Evolutionary conservation across 805 yeast genomes (phyloP).

Genomic region (Lipomyces yamanashiensis): DNA sequence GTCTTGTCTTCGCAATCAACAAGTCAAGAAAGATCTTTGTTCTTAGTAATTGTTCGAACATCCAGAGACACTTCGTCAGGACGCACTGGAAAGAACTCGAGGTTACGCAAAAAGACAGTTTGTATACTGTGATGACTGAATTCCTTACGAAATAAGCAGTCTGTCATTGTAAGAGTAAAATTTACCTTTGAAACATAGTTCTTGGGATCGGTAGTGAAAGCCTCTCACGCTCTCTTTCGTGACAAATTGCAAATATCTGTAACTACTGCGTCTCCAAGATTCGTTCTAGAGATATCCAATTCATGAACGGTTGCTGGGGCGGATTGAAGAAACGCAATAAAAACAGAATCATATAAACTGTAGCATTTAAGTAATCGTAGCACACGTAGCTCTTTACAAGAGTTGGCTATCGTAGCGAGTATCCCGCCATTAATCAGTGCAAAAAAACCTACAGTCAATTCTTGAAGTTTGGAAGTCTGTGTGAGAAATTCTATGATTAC

Average conservation of each 20-base stretch:
- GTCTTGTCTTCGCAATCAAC: not conserved
- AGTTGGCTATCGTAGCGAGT: too few relatives aligned
- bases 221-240: not conserved
- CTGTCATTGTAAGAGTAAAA: not conserved
- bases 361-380: not conserved
- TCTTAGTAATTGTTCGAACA: not conserved
- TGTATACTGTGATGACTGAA: too few relatives aligned
- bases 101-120: not conserved
- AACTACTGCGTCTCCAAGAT: not conserved
- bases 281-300: not conserved
- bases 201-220: not conserved
- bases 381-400: too few relatives aligned
- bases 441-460: not conserved
- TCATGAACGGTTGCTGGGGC: not conserved
- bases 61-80: conserved; percentile 2
- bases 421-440: too few relatives aligned
- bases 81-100: not conserved
- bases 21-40: not conserved
- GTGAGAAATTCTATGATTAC: too few relatives aligned
- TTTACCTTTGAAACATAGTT: not conserved
- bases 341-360: not conserved
- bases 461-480: not conserved
- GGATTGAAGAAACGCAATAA: not conserved
- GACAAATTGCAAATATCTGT: not conserved
- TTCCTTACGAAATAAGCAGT: not conserved